Conservation (phyloP, 139 green algal genomes). For the Tetratostichococcus sp. region DNA sequence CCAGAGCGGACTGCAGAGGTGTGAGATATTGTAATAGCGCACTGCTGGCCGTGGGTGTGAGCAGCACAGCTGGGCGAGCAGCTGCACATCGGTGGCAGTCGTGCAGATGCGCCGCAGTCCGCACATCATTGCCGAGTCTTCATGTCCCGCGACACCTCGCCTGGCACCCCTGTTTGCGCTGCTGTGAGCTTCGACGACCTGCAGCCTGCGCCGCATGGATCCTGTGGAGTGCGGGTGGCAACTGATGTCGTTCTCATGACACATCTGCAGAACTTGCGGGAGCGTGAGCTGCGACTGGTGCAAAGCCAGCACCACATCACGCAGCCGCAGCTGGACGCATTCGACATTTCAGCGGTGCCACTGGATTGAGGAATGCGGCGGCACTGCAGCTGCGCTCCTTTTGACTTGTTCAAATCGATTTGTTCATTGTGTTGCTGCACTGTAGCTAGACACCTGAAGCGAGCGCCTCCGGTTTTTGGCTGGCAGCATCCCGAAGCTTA, state of each 20-base stretch:
- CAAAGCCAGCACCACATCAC: constrained; percentile 28
- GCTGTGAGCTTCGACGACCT: no score
- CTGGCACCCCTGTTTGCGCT: no score
- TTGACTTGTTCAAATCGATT: no score
- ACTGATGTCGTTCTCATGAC: neutral
- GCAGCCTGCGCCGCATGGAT: no score
- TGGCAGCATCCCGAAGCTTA: no score
- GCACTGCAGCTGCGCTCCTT: no score
- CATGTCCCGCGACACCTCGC: no score
- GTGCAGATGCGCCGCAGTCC: no score
- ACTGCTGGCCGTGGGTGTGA: neutral
- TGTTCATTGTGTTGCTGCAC: no score
- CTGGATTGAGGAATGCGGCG: neutral
- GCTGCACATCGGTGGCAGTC: neutral
- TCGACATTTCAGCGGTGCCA: neutral
- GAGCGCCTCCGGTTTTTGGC: no score
- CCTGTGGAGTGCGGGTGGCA: neutral
- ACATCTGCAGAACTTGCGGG: constrained; percentile 9
- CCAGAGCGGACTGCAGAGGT: constrained; percentile 25
- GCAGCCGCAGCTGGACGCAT: constrained; percentile 1
- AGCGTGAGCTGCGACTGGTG: constrained; percentile 52
- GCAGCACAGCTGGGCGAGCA: neutral
- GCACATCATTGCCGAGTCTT: no score
- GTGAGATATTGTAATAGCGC: neutral
- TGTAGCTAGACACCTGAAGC: no score